phyloP scores from a whole-genome alignment of 129 eudicot genomes.

The Escallonia herrerae region DNA sequence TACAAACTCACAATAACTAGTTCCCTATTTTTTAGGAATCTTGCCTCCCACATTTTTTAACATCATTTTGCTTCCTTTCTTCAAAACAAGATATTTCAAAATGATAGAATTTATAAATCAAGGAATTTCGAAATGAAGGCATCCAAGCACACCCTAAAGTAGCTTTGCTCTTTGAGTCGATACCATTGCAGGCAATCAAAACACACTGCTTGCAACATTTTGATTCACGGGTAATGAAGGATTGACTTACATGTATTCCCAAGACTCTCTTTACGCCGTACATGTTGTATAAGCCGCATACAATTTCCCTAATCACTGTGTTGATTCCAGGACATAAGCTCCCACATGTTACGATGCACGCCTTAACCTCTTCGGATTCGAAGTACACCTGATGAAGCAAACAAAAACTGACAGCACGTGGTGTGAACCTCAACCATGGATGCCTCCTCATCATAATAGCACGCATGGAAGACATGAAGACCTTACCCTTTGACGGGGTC shows the following conservation, averaged over 20 bases:
- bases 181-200: no score
- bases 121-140: no score
- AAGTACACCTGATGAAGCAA: conserved; percentile 61
- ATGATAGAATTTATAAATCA: no score
- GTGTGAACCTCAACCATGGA: background rate
- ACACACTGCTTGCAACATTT: no score
- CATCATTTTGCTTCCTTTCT: no score
- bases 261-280: conserved; percentile 72
- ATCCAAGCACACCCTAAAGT: no score
- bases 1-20: no score
- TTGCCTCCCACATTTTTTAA: no score
- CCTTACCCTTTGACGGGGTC: conserved; percentile 82
- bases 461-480: background rate
- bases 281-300: conserved; percentile 67
- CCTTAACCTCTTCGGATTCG: conserved; percentile 70
- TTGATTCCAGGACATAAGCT: conserved; percentile 95
- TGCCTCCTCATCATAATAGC: background rate
- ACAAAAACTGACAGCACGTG: background rate
- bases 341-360: conserved; percentile 94
- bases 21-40: no score
- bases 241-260: conserved; percentile 68
- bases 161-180: no score
- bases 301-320: conserved; percentile 89
- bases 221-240: no score
- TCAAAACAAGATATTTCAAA: no score